These are phyloP conservation scores for Solidago caesia DNA, from an alignment of 129 eudicot species.

Conservation along the genomic window DNA sequence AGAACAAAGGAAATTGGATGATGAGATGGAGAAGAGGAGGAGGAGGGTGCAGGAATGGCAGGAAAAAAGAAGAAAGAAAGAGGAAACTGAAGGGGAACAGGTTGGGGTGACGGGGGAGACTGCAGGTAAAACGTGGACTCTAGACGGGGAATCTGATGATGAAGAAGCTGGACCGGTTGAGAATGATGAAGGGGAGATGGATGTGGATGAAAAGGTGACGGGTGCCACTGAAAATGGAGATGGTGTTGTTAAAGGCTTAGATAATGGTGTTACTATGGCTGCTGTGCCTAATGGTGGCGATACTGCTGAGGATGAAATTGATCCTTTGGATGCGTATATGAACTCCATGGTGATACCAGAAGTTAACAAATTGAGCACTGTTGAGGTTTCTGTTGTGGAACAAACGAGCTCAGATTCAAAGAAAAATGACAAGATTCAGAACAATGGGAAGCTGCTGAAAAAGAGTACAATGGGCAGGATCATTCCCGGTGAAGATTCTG, in stretches of 20 bases:
- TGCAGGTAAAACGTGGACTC: constrained; percentile 76
- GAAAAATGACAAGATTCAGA: constrained; percentile 40
- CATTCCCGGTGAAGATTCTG: constrained; percentile 77
- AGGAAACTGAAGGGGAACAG: constrained; percentile 71
- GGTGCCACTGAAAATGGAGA: background rate
- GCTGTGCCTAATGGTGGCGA: constrained; percentile 36
- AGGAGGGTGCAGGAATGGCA: constrained; percentile 98
- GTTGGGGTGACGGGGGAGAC: constrained; percentile 43
- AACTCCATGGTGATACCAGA: constrained; percentile 80
- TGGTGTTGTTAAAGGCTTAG: constrained; percentile 38
- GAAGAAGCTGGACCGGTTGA: constrained; percentile 65
- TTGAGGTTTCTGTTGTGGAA: constrained; percentile 31
- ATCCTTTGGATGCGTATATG: constrained; percentile 88
- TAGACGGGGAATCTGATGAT: constrained; percentile 90
- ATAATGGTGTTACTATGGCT: constrained; percentile 30
- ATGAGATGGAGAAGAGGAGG: constrained; percentile 89
- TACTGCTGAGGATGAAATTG: constrained; percentile 61
- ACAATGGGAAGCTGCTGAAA: constrained; percentile 27
- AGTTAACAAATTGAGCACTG: constrained; percentile 56
- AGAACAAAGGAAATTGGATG: constrained; percentile 77
- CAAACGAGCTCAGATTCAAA: constrained; percentile 30
- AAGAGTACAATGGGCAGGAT: constrained; percentile 68
- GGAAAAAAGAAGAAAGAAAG: constrained; percentile 72
- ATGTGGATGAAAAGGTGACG: constrained; percentile 31
- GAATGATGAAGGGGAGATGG: constrained; percentile 44